A percentile compares a stretch with the other conserved stretches of the same genome.
phyloP scores from a whole-genome alignment of 805 yeast genomes.

The Saturnispora bothae region DNA sequence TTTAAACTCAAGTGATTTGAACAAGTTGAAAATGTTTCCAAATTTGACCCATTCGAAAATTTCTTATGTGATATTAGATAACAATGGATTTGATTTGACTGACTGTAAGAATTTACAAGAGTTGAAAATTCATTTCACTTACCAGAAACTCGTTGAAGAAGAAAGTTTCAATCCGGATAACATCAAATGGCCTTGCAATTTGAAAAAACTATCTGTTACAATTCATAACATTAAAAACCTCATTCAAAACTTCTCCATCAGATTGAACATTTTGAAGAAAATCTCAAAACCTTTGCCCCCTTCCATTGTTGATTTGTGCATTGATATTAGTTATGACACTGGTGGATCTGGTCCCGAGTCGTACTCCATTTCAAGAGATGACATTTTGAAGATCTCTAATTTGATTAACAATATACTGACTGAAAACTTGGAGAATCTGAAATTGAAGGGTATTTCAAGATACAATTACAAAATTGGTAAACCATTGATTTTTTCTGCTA shows the following conservation, averaged over 20 bases:
- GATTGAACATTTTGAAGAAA: conserved; percentile 20
- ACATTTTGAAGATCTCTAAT: conserved; percentile 20
- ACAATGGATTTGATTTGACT: conserved; percentile 22
- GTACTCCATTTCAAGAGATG: conserved; percentile 22
- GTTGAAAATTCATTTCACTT: conserved; percentile 23
- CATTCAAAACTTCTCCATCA: conserved; percentile 20
- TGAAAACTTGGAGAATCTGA: conserved; percentile 19
- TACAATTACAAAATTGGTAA: conserved; percentile 24
- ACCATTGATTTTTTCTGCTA: conserved; percentile 23
- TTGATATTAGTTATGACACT: conserved; percentile 25
- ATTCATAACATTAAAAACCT: conserved; percentile 23
- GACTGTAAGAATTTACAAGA: conserved; percentile 21
- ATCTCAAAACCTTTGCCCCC: conserved; percentile 22
- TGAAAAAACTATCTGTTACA: conserved; percentile 22
- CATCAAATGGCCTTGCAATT: conserved; percentile 22
- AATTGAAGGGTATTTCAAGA: conserved; percentile 24
- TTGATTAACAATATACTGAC: conserved; percentile 21
- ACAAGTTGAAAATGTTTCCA: conserved; percentile 20
- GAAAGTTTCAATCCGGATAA: conserved; percentile 6
- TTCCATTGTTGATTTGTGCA: conserved; percentile 21
- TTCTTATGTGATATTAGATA: conserved; percentile 21
- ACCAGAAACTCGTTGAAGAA: conserved; percentile 15
- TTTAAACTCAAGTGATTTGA: conserved; percentile 20
- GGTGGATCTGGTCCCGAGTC: conserved; percentile 24
- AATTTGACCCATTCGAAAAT: conserved; percentile 23